Evolutionary conservation across 2,329 filamentous ascomycete species (phyloP).

Genomic region (Dryadomyces sulphureus): DNA sequence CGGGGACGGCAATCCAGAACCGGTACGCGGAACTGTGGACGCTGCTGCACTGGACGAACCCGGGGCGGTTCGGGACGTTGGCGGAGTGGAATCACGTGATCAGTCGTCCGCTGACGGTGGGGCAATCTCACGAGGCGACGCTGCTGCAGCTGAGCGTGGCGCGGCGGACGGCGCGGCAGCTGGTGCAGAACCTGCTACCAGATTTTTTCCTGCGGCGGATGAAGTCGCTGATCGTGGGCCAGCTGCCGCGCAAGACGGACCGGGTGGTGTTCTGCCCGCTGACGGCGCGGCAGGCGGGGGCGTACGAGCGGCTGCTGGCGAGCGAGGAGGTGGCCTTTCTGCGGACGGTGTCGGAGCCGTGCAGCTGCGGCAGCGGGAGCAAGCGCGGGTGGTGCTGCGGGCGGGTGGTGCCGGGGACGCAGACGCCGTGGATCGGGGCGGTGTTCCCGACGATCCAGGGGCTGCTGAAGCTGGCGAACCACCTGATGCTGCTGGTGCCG

Average conservation of each 20-base stretch:
- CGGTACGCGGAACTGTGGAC: constrained; percentile 97
- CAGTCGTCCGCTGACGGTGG: constrained; percentile 64
- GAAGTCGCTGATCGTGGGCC: constrained; percentile 82
- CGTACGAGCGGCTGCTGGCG: constrained; percentile 71
- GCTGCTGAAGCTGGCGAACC: constrained; percentile 80
- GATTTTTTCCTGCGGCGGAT: constrained; percentile 83
- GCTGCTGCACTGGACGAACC: constrained; percentile 89
- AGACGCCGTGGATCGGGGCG: constrained; percentile 50
- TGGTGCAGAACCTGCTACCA: constrained; percentile 77
- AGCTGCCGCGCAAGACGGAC: constrained; percentile 89
- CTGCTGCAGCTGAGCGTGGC: constrained; percentile 67
- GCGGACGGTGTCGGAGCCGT: constrained; percentile 50
- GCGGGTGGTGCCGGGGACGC: constrained; percentile 41
- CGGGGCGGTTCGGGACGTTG: constrained; percentile 50
- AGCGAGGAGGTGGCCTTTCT: constrained; percentile 57
- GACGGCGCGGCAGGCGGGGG: constrained; percentile 63
- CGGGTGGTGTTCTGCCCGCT: constrained; percentile 89
- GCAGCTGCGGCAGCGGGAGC: constrained; percentile 53
- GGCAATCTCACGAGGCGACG: constrained; percentile 87
- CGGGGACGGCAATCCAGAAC: constrained; percentile 93
- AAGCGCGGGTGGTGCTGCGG: constrained; percentile 75
- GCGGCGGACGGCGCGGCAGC: constrained; percentile 65
- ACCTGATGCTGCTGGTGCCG: constrained; percentile 79
- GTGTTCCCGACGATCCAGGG: constrained; percentile 77
- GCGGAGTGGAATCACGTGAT: constrained; percentile 69